Percentiles rank a stretch among this genome's conserved stretches.
Evolutionary conservation across 208 protist species (phyloP).

Genomic region (Wallacemonas rigidus): DNA sequence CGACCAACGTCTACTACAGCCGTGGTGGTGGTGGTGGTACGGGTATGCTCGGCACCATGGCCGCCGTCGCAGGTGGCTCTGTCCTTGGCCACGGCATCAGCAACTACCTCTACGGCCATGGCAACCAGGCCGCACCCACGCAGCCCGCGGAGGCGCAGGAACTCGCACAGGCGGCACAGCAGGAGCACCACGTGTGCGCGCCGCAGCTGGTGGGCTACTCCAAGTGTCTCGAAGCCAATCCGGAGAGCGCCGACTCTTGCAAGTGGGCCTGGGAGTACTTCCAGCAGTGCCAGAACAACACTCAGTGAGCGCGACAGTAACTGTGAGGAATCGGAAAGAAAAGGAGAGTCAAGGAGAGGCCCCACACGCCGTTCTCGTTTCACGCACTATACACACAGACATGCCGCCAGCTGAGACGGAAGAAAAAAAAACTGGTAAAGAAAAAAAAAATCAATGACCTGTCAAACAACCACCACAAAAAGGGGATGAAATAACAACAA

Average conservation of each 20-base stretch:
- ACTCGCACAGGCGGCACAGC: conserved; percentile 58
- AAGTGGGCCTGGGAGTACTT: conserved; percentile 92
- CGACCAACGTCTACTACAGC: conserved; percentile 85
- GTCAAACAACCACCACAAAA: too few relatives aligned
- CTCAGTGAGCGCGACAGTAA: conserved; percentile 2
- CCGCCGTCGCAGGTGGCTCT: conserved; percentile 78
- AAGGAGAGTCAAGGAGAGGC: background rate
- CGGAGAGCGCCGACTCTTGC: conserved; percentile 59
- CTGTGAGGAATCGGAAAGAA: background rate
- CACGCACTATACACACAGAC: too few relatives aligned
- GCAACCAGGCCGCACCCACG: conserved; percentile 59
- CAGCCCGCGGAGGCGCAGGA: conserved; percentile 85
- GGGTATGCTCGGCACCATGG: conserved; percentile 84
- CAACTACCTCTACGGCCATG: conserved; percentile 80
- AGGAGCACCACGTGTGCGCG: conserved; percentile 64
- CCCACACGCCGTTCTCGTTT: too few relatives aligned
- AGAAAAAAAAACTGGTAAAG: background rate
- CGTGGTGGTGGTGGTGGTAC: conserved; percentile 46
- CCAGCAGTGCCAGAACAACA: conserved; percentile 69
- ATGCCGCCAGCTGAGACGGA: background rate
- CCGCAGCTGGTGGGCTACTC: conserved; percentile 76
- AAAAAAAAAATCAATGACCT: background rate
- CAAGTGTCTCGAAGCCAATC: conserved; percentile 84
- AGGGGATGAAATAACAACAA: background rate
- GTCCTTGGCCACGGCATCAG: conserved; percentile 88